These are phyloP conservation scores for Sarcodon aspratus DNA, from an alignment of 768 basidiomycete genomes.

Conservation along the genomic window DNA sequence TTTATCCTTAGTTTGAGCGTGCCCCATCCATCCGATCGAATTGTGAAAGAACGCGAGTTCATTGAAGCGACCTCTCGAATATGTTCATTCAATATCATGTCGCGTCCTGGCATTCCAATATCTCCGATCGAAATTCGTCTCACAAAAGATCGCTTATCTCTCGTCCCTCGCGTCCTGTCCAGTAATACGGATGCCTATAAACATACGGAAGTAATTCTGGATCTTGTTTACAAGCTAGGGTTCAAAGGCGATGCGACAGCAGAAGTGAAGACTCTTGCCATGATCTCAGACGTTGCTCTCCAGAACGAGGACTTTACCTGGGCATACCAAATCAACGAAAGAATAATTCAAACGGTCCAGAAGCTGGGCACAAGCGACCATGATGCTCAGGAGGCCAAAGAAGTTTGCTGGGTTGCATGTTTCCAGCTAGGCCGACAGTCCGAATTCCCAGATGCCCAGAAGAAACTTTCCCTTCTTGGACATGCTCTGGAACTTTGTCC, in stretches of 20 bases:
- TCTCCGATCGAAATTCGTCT: conserved; percentile 91
- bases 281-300: conserved; percentile 84
- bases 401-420: conserved; percentile 86
- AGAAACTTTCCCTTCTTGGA: conserved; percentile 64
- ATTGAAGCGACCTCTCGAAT: conserved; percentile 97
- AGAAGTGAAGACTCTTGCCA: conserved; percentile 73
- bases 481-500: conserved; percentile 83
- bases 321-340: conserved; percentile 61
- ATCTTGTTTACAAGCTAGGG: conserved; percentile 83
- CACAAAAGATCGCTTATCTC: conserved; percentile 76
- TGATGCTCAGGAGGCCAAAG: conserved; percentile 49
- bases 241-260: conserved; percentile 61
- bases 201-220: conserved; percentile 85
- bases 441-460: conserved; percentile 57
- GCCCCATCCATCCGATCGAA: conserved; percentile 46
- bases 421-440: conserved; percentile 79
- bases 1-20: conserved; percentile 54
- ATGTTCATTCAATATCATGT: conserved; percentile 80
- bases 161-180: conserved; percentile 81
- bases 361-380: conserved; percentile 28
- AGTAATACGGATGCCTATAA: conserved; percentile 82
- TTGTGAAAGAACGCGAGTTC: conserved; percentile 73
- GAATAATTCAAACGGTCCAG: conserved; percentile 58
- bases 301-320: conserved; percentile 69
- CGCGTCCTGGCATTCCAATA: conserved; percentile 64